These are phyloP conservation scores for Pleurotus djamor DNA, from an alignment of 768 basidiomycete genomes.

Conservation along the genomic window DNA sequence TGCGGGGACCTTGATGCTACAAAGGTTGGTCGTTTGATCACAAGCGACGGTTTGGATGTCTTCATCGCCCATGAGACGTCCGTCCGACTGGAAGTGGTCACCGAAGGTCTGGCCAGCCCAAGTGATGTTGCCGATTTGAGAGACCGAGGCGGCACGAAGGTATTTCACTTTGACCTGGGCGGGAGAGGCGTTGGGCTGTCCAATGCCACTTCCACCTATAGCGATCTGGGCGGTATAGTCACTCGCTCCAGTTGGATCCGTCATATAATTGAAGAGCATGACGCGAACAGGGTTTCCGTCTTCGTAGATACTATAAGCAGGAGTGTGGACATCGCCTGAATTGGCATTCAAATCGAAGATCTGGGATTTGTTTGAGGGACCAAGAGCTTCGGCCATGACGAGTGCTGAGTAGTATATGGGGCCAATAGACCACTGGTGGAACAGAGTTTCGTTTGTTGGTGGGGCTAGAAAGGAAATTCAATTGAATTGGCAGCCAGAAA, in stretches of 20 bases:
- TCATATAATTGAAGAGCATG: constrained; percentile 72
- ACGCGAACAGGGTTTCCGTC: constrained; percentile 58
- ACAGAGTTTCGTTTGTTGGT: constrained; percentile 51
- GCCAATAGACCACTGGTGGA: constrained; percentile 72
- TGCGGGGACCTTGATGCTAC: constrained; percentile 61
- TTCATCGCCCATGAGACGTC: constrained; percentile 55
- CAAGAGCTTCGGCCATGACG: constrained; percentile 68
- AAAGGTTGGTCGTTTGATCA: constrained; percentile 47
- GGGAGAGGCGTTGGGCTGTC: constrained; percentile 30
- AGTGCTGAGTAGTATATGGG: constrained; percentile 74
- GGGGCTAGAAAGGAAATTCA: constrained; percentile 24
- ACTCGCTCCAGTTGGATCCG: constrained; percentile 54
- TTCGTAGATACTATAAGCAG: constrained; percentile 77
- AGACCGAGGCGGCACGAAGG: constrained; percentile 51
- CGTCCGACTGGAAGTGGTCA: constrained; percentile 61
- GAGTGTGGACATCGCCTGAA: constrained; percentile 50
- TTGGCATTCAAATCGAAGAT: constrained; percentile 65
- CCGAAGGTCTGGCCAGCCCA: constrained; percentile 79
- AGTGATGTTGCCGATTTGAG: constrained; percentile 62
- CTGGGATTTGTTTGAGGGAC: constrained; percentile 60
- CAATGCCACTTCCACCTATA: constrained; percentile 37
- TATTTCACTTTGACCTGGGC: constrained; percentile 56
- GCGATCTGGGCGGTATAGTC: constrained; percentile 51
- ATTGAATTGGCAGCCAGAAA: background rate
- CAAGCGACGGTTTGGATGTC: constrained; percentile 61